Evolutionary conservation across 805 yeast species (phyloP).

Genomic region (Teunomyces funiuensis): DNA sequence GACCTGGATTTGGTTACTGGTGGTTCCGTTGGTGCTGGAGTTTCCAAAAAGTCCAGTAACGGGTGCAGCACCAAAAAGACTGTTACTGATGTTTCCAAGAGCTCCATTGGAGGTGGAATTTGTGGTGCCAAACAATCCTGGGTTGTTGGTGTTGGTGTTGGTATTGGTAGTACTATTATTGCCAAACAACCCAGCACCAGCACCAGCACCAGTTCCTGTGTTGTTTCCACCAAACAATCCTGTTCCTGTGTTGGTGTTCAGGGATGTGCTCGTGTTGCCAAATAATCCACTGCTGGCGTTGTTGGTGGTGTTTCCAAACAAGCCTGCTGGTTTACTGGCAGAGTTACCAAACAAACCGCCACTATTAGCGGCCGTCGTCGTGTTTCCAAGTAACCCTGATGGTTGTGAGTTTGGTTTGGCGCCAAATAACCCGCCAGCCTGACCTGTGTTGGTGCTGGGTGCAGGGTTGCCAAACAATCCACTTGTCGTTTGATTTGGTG

Average conservation of each 20-base stretch:
- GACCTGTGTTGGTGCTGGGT: conserved; percentile 5
- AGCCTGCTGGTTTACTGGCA: conserved; percentile 9
- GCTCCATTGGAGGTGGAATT: neutral
- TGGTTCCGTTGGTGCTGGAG: conserved; percentile 11
- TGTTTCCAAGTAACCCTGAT: conserved; percentile 15
- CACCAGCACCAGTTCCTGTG: conserved; percentile 2
- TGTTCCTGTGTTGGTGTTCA: conserved; percentile 3
- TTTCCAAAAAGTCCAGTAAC: conserved; percentile 21
- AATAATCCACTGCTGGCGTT: neutral
- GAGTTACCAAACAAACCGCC: conserved; percentile 25
- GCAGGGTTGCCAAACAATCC: conserved; percentile 7
- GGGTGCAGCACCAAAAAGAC: neutral
- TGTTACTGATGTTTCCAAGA: conserved; percentile 8
- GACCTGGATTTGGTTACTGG: conserved; percentile 2
- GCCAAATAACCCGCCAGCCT: conserved; percentile 1
- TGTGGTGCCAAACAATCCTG: conserved; percentile 4
- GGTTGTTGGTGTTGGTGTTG: conserved; percentile 9
- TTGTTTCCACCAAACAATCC: conserved; percentile 22
- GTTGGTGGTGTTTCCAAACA: conserved; percentile 19
- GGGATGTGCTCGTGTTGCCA: conserved; percentile 1
- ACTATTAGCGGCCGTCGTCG: conserved; percentile 8
- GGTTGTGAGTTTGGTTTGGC: conserved; percentile 6
- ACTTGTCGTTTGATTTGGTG: conserved; percentile 14
- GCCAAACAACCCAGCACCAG: conserved; percentile 23
- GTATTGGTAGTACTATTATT: conserved; percentile 8